Base-by-base conservation (phyloP, 2,329 filamentous ascomycete species). In the Trichophyton simii region DNA sequence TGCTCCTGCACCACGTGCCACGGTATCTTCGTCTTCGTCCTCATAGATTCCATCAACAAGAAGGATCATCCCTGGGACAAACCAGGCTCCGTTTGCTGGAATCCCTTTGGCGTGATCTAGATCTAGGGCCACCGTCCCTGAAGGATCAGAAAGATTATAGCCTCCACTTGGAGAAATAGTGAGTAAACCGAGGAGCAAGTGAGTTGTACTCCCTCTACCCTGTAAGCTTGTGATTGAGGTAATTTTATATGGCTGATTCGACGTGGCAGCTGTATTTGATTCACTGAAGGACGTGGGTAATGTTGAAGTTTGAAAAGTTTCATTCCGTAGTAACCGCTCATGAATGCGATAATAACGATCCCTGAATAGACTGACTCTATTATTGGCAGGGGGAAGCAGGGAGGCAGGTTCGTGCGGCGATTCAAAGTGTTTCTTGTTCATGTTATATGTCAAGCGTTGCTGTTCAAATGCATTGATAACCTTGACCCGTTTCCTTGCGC, bases 41-140 rank as follows among this genome's bases (percentile, higher is more conserved):
- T 96, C 91, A 70, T 99, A 99, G n/a, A 92, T 85, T 5, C 94
- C 94, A 68, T 99, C 94, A 0, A 96, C 84, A 0, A 99, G 81
- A 2, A 97, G 88, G 57, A 99, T 88, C 91, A 97, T 97, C 2
- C 95, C 95, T 0, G 94, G 91, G 3, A 87, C 85, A 70, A 96
- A 96, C 87, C 91, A 99, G 3, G 89, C 87, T 25, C 89, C 90
- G 69, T 92, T 86, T 63, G 90, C 86, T 0, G 91, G 91, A 61
- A 96, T 87, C 13, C 88, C 84, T 22, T 86, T 84, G 0, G 92
- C 89, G 69, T 92, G 87, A 20, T 85, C 82, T 9, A 97, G 76
- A 67, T 97, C 91, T 1, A 99, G 79, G 1, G 84, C 81, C 67
- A 99, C 95, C 59, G 88, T 92, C 18, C 92, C 94, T 0, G 90